Base-by-base conservation (phyloP, 805 yeast species). In the Saccharomycopsis sp. region DNA sequence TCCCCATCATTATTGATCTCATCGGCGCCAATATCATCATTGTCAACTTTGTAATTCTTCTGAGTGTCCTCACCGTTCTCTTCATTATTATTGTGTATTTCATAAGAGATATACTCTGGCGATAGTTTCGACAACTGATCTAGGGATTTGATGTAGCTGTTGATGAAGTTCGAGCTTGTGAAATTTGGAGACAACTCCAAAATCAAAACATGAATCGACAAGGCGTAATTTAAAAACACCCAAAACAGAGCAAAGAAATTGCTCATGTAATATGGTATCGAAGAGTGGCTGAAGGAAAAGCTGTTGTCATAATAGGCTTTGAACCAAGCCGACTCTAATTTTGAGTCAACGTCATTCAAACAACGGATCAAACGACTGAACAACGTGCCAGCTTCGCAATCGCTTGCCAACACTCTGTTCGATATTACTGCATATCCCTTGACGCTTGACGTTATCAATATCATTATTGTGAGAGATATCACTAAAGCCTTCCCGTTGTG, bases 151-250 rank as follows among this genome's bases (percentile, higher is more conserved):
- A 43, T n/a, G 33, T 43, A 39, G 10, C 22, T 30, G 17, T 43
- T 38, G 25, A 43, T 34, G 18, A 18, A 39, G 17, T 34, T 25
- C 16, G 23, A 23, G 19, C 29, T 18, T 39, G 31, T 34, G 30
- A 43, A 39, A 30, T 29, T 36, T 5, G 46, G 46, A 7, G 40
- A 22, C 18, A 43, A 29, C 23, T 43, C 43, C 10, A 43, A 18
- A 7, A 43, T 9, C 3, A 43, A 25, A 15, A 43, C 47, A 35
- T 43, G 44, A n/a, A 39, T 39, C 2, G 47, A 43, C 4, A 43
- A 26, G 13, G 44, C 23, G 20, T 35, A 27, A 17, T 36, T 35
- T 10, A 31, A 17, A 31, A 36, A 23, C 3, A 21, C 22, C 47
- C 47, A 43, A 26, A 39, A 39, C 19, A 38, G 31, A 21, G 5